phyloP scores from a whole-genome alignment of 352 stramenopile genomes.

The Hyaloperonospora arabidopsidis region DNA sequence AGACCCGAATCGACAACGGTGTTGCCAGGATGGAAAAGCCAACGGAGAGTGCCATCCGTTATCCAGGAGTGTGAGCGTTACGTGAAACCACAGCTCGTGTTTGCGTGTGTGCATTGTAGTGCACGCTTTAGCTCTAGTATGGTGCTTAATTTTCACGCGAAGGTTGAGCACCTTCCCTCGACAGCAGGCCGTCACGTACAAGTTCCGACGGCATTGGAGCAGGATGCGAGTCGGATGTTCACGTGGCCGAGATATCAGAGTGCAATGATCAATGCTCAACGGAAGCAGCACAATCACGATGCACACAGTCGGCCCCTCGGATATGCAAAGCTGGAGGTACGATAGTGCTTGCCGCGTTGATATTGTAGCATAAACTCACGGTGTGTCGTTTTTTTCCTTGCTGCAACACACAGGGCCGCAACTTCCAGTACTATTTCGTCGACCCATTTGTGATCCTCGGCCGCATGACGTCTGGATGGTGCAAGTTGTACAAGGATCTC shows the following conservation, averaged over 20 bases:
- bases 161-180: conserved; percentile 29
- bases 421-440: conserved; percentile 69
- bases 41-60: conserved; percentile 27
- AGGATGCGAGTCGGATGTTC: conserved; percentile 36
- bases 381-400: conserved; percentile 5
- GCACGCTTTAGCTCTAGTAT: conserved; percentile 46
- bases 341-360: conserved; percentile 5
- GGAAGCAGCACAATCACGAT: conserved; percentile 25
- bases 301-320: conserved; percentile 32
- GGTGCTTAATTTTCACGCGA: conserved; percentile 44
- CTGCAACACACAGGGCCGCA: conserved; percentile 27
- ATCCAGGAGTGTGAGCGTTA: conserved; percentile 54
- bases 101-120: conserved; percentile 40
- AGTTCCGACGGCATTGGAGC: conserved; percentile 21
- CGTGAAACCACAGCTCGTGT: conserved; percentile 41
- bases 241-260: conserved; percentile 42
- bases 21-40: conserved; percentile 9
- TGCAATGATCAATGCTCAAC: conserved; percentile 32
- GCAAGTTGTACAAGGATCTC: conserved; percentile 47
- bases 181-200: neutral
- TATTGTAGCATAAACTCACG: conserved; percentile 2
- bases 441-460: conserved; percentile 58
- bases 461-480: conserved; percentile 45
- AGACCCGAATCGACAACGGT: conserved; percentile 14
- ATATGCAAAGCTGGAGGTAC: conserved; percentile 72